phyloP scores from a whole-genome alignment of 495 filamentous ascomycete genomes.

The Trichoderma gamsii region DNA sequence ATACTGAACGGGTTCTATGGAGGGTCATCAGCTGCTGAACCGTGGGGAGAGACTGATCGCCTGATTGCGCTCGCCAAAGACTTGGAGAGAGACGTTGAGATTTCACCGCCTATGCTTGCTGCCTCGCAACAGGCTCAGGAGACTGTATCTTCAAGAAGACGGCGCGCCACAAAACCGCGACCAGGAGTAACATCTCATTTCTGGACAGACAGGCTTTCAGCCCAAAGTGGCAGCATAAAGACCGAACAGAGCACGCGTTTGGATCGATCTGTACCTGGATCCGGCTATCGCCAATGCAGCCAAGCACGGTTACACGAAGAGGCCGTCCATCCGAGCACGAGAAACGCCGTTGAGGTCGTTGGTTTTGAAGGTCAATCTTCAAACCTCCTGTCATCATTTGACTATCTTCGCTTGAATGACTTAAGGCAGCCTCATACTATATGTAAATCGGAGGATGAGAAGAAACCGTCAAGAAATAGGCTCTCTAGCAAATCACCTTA shows the following conservation, averaged over 20 bases:
- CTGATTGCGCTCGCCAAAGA: slow-evolving; percentile 10
- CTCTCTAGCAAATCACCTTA: not conserved
- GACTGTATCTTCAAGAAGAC: not conserved
- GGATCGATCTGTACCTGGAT: not conserved
- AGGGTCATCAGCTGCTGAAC: not conserved
- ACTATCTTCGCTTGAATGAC: not conserved
- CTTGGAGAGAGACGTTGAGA: not conserved
- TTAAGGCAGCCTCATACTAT: not conserved
- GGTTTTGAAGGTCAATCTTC: not conserved
- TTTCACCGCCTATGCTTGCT: not conserved
- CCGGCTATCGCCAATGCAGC: not conserved
- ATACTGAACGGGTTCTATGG: not conserved
- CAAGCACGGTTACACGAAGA: not conserved
- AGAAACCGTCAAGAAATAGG: too few species aligned
- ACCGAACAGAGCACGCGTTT: not conserved
- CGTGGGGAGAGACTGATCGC: slow-evolving; percentile 9
- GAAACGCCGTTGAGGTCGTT: not conserved
- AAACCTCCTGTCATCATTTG: not conserved
- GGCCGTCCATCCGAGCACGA: not conserved
- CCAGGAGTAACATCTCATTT: not conserved
- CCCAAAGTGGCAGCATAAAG: not conserved
- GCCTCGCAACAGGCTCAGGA: not conserved
- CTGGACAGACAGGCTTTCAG: not conserved
- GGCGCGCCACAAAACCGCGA: not conserved
- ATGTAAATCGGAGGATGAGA: not conserved